These are phyloP conservation scores for Macadamia tetraphylla DNA, from an alignment of 164 flowering plant species.

Conservation along the genomic window DNA sequence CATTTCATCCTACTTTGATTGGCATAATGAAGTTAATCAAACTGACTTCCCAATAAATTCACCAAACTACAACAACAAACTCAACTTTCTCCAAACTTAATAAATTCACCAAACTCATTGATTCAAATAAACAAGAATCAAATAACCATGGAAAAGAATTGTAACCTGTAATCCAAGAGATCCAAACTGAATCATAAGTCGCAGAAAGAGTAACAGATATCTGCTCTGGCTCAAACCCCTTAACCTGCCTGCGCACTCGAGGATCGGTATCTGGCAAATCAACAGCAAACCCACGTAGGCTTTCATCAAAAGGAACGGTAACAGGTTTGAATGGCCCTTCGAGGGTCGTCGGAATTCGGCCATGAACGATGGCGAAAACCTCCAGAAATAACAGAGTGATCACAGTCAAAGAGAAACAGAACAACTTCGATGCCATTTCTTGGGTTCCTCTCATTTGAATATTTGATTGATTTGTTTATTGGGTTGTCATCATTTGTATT, in stretches of 20 bases:
- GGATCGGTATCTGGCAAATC: conserved; percentile 75
- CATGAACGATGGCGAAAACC: not conserved
- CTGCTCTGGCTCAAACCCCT: conserved; percentile 75
- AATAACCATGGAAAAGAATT: not conserved
- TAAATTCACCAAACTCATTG: not conserved
- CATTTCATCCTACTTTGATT: too few relatives aligned
- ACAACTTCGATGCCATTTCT: not conserved
- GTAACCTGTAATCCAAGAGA: conserved; percentile 92
- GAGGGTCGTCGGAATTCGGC: conserved; percentile 52
- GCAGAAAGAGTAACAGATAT: conserved; percentile 71
- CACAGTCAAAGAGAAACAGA: not conserved
- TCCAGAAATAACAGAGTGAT: not conserved
- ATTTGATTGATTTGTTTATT: too few relatives aligned
- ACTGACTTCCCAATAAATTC: too few relatives aligned
- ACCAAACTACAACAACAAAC: too few relatives aligned
- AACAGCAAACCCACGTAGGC: conserved; percentile 50
- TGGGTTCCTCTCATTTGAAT: too few relatives aligned
- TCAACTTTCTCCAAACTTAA: too few relatives aligned
- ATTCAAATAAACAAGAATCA: not conserved
- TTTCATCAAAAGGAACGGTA: conserved; percentile 54
- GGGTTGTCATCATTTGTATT: too few relatives aligned
- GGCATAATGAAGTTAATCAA: too few relatives aligned
- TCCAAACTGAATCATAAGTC: conserved; percentile 68
- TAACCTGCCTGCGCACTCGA: conserved; percentile 42
- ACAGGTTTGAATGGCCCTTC: conserved; percentile 77